Evolutionary conservation across 225 moss, liverwort and hornwort species (phyloP).

Genomic region (Sphagnum contortum): DNA sequence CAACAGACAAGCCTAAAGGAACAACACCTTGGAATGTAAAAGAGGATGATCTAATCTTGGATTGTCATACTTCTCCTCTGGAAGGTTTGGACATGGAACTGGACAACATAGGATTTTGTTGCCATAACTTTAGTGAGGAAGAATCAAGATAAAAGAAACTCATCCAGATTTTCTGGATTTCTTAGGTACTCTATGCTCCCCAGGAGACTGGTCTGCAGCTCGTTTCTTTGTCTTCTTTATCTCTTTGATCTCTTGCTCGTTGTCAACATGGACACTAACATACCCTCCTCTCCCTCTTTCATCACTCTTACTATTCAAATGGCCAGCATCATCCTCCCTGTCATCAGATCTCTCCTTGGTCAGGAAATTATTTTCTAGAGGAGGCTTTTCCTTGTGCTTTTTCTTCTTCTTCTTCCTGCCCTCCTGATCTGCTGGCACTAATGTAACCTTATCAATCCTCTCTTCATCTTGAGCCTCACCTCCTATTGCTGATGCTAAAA

Average conservation of each 20-base stretch:
- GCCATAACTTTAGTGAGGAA: too few species aligned
- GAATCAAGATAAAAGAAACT: background rate
- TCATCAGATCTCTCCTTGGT: slow-evolving; percentile 8
- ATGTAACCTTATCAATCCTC: background rate
- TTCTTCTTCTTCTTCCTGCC: slow-evolving; percentile 19
- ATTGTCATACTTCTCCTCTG: too few species aligned
- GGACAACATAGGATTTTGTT: too few species aligned
- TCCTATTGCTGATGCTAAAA: background rate
- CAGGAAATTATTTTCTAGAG: slow-evolving; percentile 9
- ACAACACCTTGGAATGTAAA: too few species aligned
- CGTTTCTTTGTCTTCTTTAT: slow-evolving; percentile 28
- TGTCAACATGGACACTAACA: too few species aligned
- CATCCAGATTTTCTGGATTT: slow-evolving; percentile 23
- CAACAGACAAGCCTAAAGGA: too few species aligned
- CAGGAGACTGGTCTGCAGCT: slow-evolving; percentile 23
- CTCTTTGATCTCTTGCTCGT: slow-evolving; percentile 17
- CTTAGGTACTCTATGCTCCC: slow-evolving; percentile 27
- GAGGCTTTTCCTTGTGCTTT: slow-evolving; percentile 8
- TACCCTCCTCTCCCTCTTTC: too few species aligned
- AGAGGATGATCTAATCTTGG: too few species aligned
- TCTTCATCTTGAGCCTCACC: slow-evolving; percentile 8
- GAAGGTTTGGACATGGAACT: too few species aligned
- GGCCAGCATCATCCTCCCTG: slow-evolving; percentile 14
- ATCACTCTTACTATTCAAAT: slow-evolving; percentile 10
- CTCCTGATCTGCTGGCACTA: slow-evolving; percentile 6